Evolutionary conservation across 148 eudicot genomes (phyloP), one percentile per base, ranked within the genome.

Genomic region (Vaccinium corymbosum): DNA sequence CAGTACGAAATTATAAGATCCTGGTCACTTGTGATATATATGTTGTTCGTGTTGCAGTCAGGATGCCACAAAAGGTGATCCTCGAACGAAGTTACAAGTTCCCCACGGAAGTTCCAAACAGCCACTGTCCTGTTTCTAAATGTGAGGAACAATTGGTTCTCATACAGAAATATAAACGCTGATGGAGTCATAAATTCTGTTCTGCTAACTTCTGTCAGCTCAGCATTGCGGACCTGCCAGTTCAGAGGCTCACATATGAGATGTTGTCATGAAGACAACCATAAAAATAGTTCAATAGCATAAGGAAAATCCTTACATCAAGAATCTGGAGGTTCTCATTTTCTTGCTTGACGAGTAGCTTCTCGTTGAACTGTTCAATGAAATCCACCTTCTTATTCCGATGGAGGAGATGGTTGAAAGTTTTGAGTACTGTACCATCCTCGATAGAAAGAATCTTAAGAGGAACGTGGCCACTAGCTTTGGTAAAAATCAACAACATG

Each of bases 31-130:
- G 99, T 97, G 80, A 97, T 95, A 80, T 97, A 94, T 55, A 97
- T 97, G 90, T 95, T 95, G 94, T 97, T 95, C 3, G 98, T 97
- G 85, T 97, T 95, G 95, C 99, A 97, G 87, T 97, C 98, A 35
- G 99, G 97, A 89, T 95, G 98, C 99, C 99, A 95, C 87, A 97
- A 88, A 38, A 95, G 95, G 88, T 97, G 99, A 88, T 97, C 99
- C 89, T 97, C 99, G 32, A 97, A 97, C 48, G 98, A 94, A 78
- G 99, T 97, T 83, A 97, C 99, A 62, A 97, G 93, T 88, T 97
- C 96, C 81, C 99, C 99, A 8, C 98, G 91, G 86, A 94, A 95
- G 87, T 97, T 97, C 98, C 99, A 97, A 72, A 95, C 99, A 87
- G 99, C 98, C 71, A 95, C 99, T 3, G 95, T 97, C 78, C 98